phyloP scores from a whole-genome alignment of 257 asterid species.

The Solanum clarkiae region DNA sequence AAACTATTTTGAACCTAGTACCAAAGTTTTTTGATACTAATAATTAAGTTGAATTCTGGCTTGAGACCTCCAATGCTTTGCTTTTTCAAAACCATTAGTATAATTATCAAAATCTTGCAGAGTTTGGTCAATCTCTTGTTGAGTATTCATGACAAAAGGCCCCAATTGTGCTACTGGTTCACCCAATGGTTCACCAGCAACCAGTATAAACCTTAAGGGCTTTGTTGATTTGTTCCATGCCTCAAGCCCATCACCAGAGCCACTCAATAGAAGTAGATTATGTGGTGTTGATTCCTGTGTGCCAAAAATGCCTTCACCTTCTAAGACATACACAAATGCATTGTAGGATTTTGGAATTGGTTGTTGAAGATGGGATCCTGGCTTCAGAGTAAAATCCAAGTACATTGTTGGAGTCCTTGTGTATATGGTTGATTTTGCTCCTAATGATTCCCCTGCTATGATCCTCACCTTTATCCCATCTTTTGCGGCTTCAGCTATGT shows the following conservation, averaged over 20 bases:
- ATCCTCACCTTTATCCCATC: constrained; percentile 64
- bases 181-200: constrained; percentile 75
- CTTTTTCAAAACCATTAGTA: constrained; percentile 77
- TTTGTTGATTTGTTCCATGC: constrained; percentile 58
- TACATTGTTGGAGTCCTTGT: constrained; percentile 87
- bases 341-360: constrained; percentile 59
- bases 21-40: not conserved
- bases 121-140: constrained; percentile 63
- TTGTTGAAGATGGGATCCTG: constrained; percentile 51
- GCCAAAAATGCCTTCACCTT: constrained; percentile 69
- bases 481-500: constrained; percentile 43
- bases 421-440: constrained; percentile 44
- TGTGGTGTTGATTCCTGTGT: constrained; percentile 38
- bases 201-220: constrained; percentile 41
- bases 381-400: constrained; percentile 61
- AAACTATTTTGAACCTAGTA: not conserved
- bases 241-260: constrained; percentile 51
- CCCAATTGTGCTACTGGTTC: constrained; percentile 83
- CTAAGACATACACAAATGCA: constrained; percentile 68
- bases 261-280: constrained; percentile 46
- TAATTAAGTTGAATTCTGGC: constrained; percentile 21
- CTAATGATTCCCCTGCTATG: constrained; percentile 74
- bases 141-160: constrained; percentile 85
- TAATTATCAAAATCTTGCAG: constrained; percentile 60
- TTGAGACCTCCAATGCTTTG: constrained; percentile 69